These are phyloP conservation scores for Rosa rugosa DNA, from an alignment of 306 rosid genomes.

Conservation along the genomic window DNA sequence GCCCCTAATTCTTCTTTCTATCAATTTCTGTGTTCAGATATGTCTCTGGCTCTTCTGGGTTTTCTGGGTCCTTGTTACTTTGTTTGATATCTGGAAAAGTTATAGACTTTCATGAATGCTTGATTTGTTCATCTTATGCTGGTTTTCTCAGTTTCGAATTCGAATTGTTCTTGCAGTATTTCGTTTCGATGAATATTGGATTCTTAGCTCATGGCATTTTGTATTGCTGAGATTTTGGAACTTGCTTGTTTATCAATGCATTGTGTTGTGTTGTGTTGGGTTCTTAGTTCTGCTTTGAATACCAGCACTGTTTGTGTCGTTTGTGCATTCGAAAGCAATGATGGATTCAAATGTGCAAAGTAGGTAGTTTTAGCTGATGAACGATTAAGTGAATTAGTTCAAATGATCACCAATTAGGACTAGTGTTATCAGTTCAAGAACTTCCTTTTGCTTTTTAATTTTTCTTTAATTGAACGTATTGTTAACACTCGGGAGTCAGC, in stretches of 20 bases:
- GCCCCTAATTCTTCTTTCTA: too few relatives aligned
- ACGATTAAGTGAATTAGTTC: not conserved
- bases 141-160: not conserved
- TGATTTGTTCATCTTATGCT: not conserved
- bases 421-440: not conserved
- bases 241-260: not conserved
- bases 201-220: not conserved
- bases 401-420: not conserved
- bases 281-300: not conserved
- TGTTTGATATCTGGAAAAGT: not conserved
- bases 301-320: not conserved
- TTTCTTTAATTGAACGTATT: not conserved
- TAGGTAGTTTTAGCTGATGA: not conserved
- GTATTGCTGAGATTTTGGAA: not conserved
- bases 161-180: not conserved
- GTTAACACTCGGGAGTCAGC: not conserved
- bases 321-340: not conserved
- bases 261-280: not conserved
- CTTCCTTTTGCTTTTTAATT: not conserved
- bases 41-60: not conserved
- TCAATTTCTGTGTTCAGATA: not conserved
- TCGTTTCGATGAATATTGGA: not conserved
- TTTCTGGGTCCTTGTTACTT: not conserved
- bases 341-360: not conserved
- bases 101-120: not conserved